Evolutionary conservation across 345 rosid genomes (phyloP).

Genomic region (Melaleuca quinquenervia): DNA sequence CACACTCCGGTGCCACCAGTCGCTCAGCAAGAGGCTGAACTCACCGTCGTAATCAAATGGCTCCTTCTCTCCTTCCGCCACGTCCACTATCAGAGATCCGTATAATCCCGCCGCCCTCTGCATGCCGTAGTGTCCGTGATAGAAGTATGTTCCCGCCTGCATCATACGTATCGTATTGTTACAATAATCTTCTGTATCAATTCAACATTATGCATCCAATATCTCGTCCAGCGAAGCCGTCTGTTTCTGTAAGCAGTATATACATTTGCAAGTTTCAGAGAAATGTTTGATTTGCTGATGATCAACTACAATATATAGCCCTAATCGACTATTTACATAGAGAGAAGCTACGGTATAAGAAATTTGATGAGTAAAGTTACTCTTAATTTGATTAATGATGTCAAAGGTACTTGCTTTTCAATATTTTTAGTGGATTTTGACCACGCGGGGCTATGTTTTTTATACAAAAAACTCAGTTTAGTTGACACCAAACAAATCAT

Average conservation of each 20-base stretch:
- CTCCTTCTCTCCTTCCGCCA: constrained; percentile 40
- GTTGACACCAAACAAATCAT: not conserved
- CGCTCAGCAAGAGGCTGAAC: constrained; percentile 49
- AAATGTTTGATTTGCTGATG: not conserved
- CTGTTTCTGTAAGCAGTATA: not conserved
- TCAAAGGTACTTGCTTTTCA: not conserved
- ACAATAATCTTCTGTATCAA: not conserved
- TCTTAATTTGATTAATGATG: not conserved
- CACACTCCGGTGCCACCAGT: constrained; percentile 69
- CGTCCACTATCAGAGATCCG: constrained; percentile 52
- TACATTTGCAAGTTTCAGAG: not conserved
- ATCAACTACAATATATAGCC: not conserved
- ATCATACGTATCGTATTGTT: not conserved
- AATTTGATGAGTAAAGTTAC: not conserved
- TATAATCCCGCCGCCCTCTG: constrained; percentile 78
- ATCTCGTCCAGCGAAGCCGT: not conserved
- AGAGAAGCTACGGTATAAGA: not conserved
- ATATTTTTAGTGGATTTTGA: not conserved
- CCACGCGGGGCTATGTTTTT: not conserved
- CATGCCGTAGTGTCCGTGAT: constrained; percentile 87
- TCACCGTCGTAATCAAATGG: constrained; percentile 64
- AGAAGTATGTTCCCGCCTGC: constrained; percentile 79
- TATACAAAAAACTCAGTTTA: not conserved
- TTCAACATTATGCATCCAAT: not conserved
- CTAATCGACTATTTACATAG: no score